Percentiles rank a stretch among this genome's conserved stretches.
These are phyloP conservation scores for Leucosporidium yakuticum DNA, from an alignment of 768 basidiomycete genomes.

Conservation along the genomic window DNA sequence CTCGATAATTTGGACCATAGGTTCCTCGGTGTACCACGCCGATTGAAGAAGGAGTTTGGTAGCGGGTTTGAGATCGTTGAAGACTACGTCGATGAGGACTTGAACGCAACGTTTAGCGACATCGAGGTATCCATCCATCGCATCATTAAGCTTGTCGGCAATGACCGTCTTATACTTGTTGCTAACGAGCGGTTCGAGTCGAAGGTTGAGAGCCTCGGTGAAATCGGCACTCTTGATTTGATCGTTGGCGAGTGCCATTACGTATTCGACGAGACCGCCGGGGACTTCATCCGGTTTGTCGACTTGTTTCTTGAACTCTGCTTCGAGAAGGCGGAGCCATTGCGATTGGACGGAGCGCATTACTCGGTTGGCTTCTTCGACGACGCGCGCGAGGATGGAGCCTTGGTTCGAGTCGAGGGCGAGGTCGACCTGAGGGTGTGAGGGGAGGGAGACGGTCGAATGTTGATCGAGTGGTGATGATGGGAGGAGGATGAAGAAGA, in stretches of 20 bases:
- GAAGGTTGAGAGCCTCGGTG: constrained; percentile 73
- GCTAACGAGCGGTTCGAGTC: constrained; percentile 84
- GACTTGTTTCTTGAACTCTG: constrained; percentile 76
- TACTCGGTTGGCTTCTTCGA: constrained; percentile 77
- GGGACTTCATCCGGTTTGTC: constrained; percentile 67
- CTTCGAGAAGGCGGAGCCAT: constrained; percentile 76
- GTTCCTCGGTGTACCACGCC: constrained; percentile 76
- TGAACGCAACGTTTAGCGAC: constrained; percentile 97
- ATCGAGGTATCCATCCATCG: constrained; percentile 96
- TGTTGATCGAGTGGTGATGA: constrained; percentile 48
- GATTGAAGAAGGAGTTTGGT: constrained; percentile 72
- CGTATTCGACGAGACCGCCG: constrained; percentile 87
- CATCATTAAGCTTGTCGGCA: constrained; percentile 81
- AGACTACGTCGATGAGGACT: constrained; percentile 85
- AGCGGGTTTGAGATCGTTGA: constrained; percentile 86
- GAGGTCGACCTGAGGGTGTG: constrained; percentile 55
- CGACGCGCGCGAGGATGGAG: constrained; percentile 80
- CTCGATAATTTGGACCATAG: constrained; percentile 80
- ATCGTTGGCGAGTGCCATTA: constrained; percentile 94
- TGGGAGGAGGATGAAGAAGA: too few species aligned
- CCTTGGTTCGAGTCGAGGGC: constrained; percentile 95
- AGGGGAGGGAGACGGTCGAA: too few species aligned
- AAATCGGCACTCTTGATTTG: constrained; percentile 95
- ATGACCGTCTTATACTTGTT: constrained; percentile 82
- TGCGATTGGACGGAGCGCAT: constrained; percentile 82